A percentile compares a stretch with the other conserved stretches of the same genome.
phyloP scores from a whole-genome alignment of 202 grass and related monocot genomes.

The Setaria viridis region DNA sequence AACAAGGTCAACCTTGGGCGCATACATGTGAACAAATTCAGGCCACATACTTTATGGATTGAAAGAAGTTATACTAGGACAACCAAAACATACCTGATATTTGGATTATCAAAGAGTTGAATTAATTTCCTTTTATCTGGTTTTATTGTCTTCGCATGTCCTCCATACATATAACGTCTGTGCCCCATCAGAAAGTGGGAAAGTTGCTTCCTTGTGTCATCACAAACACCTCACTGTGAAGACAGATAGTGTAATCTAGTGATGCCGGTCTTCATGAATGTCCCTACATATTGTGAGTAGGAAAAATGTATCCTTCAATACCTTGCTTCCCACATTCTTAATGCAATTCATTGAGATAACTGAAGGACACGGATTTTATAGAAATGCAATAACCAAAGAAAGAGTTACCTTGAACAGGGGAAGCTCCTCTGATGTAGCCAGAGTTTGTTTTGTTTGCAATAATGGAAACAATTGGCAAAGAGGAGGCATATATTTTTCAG shows the following conservation, averaged over 20 bases:
- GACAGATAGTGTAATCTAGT: conserved; percentile 78
- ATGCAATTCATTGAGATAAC: too few relatives aligned
- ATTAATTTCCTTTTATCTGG: conserved; percentile 89
- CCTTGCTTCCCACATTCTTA: too few relatives aligned
- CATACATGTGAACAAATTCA: background rate
- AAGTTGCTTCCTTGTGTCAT: conserved; percentile 97
- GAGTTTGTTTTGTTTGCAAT: conserved; percentile 83
- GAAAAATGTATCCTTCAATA: background rate
- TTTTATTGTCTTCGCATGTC: conserved; percentile 84
- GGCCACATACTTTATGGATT: background rate
- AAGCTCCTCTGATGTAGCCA: conserved; percentile 79
- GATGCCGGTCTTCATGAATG: conserved; percentile 88
- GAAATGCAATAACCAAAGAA: background rate
- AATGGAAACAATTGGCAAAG: conserved; percentile 83
- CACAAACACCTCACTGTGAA: conserved; percentile 79
- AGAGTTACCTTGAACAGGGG: conserved; percentile 67
- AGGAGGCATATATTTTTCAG: conserved; percentile 79
- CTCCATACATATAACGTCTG: conserved; percentile 73
- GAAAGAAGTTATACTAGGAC: background rate
- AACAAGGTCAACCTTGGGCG: conserved; percentile 4
- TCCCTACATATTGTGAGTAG: conserved; percentile 53
- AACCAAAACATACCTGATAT: conserved; percentile 63
- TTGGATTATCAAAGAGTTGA: conserved; percentile 70
- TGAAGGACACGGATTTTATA: too few relatives aligned
- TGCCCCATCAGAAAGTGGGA: conserved; percentile 89